Conservation (phyloP, 495 filamentous ascomycete species). For the Ramalina peruviana region DNA sequence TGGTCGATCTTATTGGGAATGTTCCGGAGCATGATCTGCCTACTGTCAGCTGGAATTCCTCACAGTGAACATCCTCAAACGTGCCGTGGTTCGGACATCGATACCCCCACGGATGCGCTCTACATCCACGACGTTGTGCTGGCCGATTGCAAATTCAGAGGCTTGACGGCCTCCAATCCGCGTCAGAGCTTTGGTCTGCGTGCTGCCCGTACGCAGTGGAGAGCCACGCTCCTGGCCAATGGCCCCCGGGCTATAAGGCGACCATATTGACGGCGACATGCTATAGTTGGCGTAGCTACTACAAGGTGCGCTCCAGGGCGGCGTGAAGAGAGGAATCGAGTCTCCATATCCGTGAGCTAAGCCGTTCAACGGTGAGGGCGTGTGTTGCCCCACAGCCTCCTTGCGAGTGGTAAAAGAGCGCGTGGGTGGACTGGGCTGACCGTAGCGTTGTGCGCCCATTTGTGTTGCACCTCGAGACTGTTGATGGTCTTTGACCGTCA, state of each 20-base stretch:
- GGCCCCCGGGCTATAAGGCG: conserved; percentile 15
- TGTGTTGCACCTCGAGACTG: background rate
- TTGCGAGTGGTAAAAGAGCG: conserved; percentile 6
- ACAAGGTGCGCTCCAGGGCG: conserved; percentile 4
- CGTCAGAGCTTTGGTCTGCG: conserved; percentile 4
- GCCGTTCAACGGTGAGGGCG: conserved; percentile 2
- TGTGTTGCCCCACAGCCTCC: conserved; percentile 2
- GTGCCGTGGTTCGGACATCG: conserved; percentile 62
- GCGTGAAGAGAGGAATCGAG: conserved; percentile 1
- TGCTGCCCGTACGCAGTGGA: conserved; percentile 2
- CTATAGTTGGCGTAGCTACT: conserved; percentile 1
- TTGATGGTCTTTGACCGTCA: conserved; percentile 2
- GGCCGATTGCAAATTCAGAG: conserved; percentile 12
- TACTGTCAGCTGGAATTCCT: conserved; percentile 8
- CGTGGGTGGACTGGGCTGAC: background rate
- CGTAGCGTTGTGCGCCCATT: background rate
- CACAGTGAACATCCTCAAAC: conserved; percentile 13
- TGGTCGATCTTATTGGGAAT: conserved; percentile 85
- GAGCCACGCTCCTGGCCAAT: conserved; percentile 20
- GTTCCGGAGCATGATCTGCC: conserved; percentile 87
- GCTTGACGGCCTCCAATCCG: conserved; percentile 11
- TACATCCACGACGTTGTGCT: conserved; percentile 56
- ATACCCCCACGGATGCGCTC: conserved; percentile 48
- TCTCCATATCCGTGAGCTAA: background rate
- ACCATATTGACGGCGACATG: conserved; percentile 7